Conservation (phyloP, 2,329 filamentous ascomycete genomes). For the Emydomyces testavorans region DNA sequence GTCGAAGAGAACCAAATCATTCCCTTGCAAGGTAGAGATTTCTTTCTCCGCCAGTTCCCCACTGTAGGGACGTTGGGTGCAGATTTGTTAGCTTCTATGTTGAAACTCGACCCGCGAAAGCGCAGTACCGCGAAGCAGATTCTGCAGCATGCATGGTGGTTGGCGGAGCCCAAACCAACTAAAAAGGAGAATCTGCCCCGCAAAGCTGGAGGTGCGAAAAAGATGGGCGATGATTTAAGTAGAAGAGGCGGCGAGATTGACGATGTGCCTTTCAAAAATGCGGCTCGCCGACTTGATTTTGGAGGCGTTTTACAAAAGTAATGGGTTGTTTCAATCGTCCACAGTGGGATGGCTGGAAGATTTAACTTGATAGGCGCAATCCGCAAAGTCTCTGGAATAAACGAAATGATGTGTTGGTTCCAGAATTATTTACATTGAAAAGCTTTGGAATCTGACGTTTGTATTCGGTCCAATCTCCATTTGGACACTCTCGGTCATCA, state of each 20-base stretch:
- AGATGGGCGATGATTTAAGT: conserved; percentile 72
- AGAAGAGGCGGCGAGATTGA: conserved; percentile 61
- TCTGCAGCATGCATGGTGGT: conserved; percentile 78
- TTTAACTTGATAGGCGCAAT: no score
- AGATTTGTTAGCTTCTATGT: conserved; percentile 75
- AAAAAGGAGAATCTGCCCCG: conserved; percentile 68
- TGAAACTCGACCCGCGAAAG: conserved; percentile 75
- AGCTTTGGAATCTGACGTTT: no score
- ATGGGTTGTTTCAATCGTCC: neutral
- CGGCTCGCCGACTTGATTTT: conserved; percentile 75
- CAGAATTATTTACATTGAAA: no score
- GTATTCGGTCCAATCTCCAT: no score
- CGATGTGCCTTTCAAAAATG: conserved; percentile 54
- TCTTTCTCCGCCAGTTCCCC: conserved; percentile 66
- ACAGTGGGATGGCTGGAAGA: neutral
- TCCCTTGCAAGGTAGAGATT: conserved; percentile 52
- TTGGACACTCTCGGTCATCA: no score
- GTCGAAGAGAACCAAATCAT: conserved; percentile 47
- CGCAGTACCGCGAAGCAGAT: conserved; percentile 66
- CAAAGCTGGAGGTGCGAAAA: conserved; percentile 60
- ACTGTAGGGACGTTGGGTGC: conserved; percentile 72
- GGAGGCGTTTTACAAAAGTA: conserved; percentile 31
- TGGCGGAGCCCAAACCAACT: conserved; percentile 68
- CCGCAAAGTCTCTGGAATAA: no score
- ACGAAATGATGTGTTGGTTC: no score